phyloP scores from a whole-genome alignment of 2,329 filamentous ascomycete genomes.

The Tolypocladium ovalisporum region DNA sequence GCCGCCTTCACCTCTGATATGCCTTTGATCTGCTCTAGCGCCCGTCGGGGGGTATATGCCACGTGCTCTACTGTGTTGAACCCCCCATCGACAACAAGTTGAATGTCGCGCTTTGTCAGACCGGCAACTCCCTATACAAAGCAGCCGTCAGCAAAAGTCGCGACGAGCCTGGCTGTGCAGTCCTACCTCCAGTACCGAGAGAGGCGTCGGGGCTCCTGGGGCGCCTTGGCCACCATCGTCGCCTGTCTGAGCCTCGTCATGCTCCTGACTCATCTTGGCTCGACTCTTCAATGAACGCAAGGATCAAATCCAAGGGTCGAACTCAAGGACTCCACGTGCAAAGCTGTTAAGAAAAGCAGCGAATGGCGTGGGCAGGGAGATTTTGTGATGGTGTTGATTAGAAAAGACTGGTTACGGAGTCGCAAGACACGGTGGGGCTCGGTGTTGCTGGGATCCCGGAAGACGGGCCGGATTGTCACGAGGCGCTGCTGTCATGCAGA shows the following conservation, averaged over 20 bases:
- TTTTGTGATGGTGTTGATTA: slow-evolving; percentile 10
- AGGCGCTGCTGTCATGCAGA: background rate
- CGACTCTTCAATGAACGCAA: background rate
- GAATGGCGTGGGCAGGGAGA: slow-evolving; percentile 5
- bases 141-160: slow-evolving; percentile 4
- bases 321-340: background rate
- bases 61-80: slow-evolving; percentile 94
- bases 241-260: slow-evolving; percentile 52
- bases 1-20: slow-evolving; percentile 95
- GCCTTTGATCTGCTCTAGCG: slow-evolving; percentile 90
- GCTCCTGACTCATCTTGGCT: slow-evolving; percentile 36
- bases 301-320: background rate
- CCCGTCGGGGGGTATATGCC: slow-evolving; percentile 76
- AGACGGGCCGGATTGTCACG: background rate
- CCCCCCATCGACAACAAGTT: slow-evolving; percentile 81
- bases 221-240: slow-evolving; percentile 68
- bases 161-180: background rate
- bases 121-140: slow-evolving; percentile 64
- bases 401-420: no score
- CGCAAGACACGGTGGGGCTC: background rate
- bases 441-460: background rate
- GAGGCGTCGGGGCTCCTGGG: slow-evolving; percentile 86
- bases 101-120: slow-evolving; percentile 90
- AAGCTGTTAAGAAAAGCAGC: background rate
- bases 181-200: slow-evolving; percentile 73